These are phyloP conservation scores for Macrocybe gigantea DNA, from an alignment of 768 basidiomycete genomes.

Conservation along the genomic window DNA sequence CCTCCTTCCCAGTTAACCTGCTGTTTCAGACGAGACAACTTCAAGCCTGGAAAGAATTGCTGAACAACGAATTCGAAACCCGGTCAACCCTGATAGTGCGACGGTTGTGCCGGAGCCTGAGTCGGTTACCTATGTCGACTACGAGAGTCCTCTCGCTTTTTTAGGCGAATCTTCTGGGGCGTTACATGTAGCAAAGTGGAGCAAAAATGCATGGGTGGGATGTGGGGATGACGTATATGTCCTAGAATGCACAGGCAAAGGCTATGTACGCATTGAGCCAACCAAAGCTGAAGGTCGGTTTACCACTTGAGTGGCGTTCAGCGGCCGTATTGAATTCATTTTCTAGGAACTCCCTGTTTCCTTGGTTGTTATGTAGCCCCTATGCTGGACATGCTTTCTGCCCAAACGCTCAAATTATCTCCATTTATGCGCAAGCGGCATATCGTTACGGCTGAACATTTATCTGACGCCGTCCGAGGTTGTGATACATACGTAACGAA, in stretches of 20 bases:
- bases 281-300: slow-evolving; percentile 29
- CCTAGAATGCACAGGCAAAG: slow-evolving; percentile 68
- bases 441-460: slow-evolving; percentile 47
- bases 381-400: slow-evolving; percentile 37
- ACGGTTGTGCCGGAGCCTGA: slow-evolving; percentile 43
- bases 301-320: background rate
- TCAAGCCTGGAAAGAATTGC: slow-evolving; percentile 41
- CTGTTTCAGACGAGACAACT: slow-evolving; percentile 41
- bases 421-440: slow-evolving; percentile 49
- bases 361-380: slow-evolving; percentile 51
- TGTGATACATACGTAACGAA: slow-evolving; percentile 61
- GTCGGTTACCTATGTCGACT: slow-evolving; percentile 68
- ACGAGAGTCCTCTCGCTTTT: slow-evolving; percentile 68
- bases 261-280: slow-evolving; percentile 59
- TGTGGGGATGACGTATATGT: slow-evolving; percentile 70
- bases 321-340: background rate
- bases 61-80: slow-evolving; percentile 15
- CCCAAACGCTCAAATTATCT: slow-evolving; percentile 37
- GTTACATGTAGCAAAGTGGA: slow-evolving; percentile 50
- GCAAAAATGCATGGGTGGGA: slow-evolving; percentile 70
- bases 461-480: slow-evolving; percentile 58
- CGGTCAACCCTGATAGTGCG: slow-evolving; percentile 10
- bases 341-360: slow-evolving; percentile 25
- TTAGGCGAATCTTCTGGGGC: slow-evolving; percentile 42
- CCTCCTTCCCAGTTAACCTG: slow-evolving; percentile 1